phyloP scores from a whole-genome alignment of 2,329 filamentous ascomycete species.

The Pseudogymnoascus sp. region DNA sequence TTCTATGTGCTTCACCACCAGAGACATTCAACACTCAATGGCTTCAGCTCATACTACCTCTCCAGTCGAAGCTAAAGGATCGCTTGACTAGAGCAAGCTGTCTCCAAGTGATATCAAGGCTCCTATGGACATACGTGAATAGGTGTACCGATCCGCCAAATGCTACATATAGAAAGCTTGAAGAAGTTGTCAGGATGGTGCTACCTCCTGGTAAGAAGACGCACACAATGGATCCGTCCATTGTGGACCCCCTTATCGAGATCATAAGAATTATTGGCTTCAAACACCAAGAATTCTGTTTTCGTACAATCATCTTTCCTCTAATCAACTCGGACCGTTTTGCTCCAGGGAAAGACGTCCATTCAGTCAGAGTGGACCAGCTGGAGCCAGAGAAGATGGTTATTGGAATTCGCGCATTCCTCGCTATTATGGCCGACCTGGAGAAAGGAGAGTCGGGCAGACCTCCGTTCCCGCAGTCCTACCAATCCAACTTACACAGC shows the following conservation, averaged over 20 bases:
- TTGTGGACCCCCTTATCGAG: constrained; percentile 85
- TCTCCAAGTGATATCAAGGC: constrained; percentile 79
- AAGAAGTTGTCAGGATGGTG: constrained; percentile 81
- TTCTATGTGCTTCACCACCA: constrained; percentile 80
- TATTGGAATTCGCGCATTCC: constrained; percentile 90
- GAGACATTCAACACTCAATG: constrained; percentile 83
- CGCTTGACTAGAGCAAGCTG: constrained; percentile 70
- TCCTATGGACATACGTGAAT: constrained; percentile 94
- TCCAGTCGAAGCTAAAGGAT: constrained; percentile 81
- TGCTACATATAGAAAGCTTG: constrained; percentile 68
- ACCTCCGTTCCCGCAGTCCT: constrained; percentile 79
- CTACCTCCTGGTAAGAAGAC: constrained; percentile 75
- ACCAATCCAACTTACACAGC: constrained; percentile 35
- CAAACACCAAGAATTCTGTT: constrained; percentile 89
- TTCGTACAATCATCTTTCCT: constrained; percentile 87
- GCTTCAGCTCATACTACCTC: constrained; percentile 70
- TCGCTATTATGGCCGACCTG: constrained; percentile 87
- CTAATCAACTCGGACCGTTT: constrained; percentile 92
- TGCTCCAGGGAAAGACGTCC: constrained; percentile 49
- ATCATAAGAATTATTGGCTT: constrained; percentile 92
- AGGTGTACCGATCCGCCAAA: constrained; percentile 63
- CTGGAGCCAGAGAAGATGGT: constrained; percentile 95
- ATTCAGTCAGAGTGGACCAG: constrained; percentile 81
- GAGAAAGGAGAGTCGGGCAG: constrained; percentile 72
- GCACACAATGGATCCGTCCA: constrained; percentile 74